A percentile compares a stretch with the other conserved stretches of the same genome.
Evolutionary conservation across 2,329 filamentous ascomycete species (phyloP).

Genomic region (Sordariomycetes sp.): DNA sequence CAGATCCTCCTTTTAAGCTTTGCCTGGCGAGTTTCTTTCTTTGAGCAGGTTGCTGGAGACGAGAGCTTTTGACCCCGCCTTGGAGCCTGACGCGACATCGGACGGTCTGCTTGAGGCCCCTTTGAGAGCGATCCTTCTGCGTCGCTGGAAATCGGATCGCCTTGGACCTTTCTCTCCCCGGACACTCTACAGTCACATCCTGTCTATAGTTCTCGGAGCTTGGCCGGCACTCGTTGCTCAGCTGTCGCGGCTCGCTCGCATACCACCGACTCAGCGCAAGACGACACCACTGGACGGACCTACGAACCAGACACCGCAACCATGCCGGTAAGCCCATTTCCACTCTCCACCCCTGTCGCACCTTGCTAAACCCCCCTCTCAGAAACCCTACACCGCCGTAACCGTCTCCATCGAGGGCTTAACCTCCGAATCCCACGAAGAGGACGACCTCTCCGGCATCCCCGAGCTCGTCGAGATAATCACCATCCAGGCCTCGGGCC

Average conservation of each 20-base stretch:
- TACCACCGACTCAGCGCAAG: not conserved
- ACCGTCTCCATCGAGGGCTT: constrained; percentile 86
- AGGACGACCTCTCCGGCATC: constrained; percentile 84
- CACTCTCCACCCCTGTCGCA: not conserved
- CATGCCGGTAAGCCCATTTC: constrained; percentile 1
- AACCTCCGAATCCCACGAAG: constrained; percentile 78
- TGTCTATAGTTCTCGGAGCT: constrained; percentile 18
- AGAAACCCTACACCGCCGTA: constrained; percentile 83
- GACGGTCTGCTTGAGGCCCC: not conserved
- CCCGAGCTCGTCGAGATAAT: constrained; percentile 92
- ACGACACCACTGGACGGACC: not conserved
- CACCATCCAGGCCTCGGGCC: constrained; percentile 74
- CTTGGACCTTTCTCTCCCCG: not conserved
- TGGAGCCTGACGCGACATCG: not conserved
- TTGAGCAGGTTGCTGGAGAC: not conserved
- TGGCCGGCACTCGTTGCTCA: not conserved
- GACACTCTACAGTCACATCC: not conserved
- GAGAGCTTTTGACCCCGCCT: not conserved
- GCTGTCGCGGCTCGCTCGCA: not conserved
- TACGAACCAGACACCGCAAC: not conserved
- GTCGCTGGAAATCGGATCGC: not conserved
- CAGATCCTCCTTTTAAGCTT: not conserved
- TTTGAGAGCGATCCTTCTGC: not conserved
- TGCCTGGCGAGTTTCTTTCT: not conserved
- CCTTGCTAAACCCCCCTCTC: not conserved